Conservation (phyloP, 2,329 filamentous ascomycete genomes). For the Fusarium pseudoanthophilum region DNA sequence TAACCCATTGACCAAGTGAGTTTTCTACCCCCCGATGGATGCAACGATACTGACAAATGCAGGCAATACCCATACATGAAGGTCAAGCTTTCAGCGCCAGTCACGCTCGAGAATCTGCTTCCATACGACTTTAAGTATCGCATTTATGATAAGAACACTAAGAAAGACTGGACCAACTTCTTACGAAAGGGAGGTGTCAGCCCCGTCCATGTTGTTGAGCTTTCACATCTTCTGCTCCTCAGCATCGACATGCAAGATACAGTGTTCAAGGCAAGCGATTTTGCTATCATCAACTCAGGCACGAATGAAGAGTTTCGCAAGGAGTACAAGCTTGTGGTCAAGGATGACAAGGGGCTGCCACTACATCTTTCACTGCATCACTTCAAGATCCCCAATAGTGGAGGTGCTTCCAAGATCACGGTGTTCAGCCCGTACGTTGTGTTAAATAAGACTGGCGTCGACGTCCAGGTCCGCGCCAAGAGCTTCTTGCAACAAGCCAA, state of each 20-base stretch:
- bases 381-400: slow-evolving; percentile 87
- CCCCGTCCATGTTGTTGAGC: slow-evolving; percentile 95
- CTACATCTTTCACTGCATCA: slow-evolving; percentile 90
- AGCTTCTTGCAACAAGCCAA: slow-evolving; percentile 85
- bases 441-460: slow-evolving; percentile 92
- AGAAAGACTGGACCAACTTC: slow-evolving; percentile 99
- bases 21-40: background rate
- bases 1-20: slow-evolving; percentile 80
- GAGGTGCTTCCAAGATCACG: slow-evolving; percentile 94
- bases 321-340: slow-evolving; percentile 81
- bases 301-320: slow-evolving; percentile 87
- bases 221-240: slow-evolving; percentile 90
- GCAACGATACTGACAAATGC: slow-evolving; percentile 22
- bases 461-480: slow-evolving; percentile 89
- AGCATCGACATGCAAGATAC: slow-evolving; percentile 98
- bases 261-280: slow-evolving; percentile 92
- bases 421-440: slow-evolving; percentile 96
- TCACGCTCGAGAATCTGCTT: slow-evolving; percentile 93
- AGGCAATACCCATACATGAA: slow-evolving; percentile 94
- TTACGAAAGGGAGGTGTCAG: slow-evolving; percentile 95
- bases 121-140: slow-evolving; percentile 99
- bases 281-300: slow-evolving; percentile 94
- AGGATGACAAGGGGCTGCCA: slow-evolving; percentile 83
- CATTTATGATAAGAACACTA: slow-evolving; percentile 98
- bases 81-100: slow-evolving; percentile 87